Evolutionary conservation across 2,329 filamentous ascomycete genomes (phyloP), one percentile per base, ranked within the genome.

Genomic region (Penicillium olsonii): DNA sequence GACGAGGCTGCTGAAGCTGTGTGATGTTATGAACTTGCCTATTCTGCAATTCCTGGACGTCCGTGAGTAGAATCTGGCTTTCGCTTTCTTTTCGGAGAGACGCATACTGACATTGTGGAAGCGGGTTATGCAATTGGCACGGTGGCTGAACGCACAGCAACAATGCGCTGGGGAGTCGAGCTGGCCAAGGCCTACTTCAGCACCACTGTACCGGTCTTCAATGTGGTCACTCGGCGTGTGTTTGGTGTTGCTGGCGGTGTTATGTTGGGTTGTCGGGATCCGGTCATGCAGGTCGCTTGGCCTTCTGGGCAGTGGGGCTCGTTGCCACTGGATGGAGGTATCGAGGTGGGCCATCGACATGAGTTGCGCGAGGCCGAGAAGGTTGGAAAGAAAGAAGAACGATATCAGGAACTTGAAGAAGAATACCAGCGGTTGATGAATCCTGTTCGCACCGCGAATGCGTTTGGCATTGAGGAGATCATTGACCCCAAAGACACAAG

Each of bases 161-260:
- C 83, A 0, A 87, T 86, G 84, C 75, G 82, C 43, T 83, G 83
- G 70, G 84, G 84, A 0, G 75, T 87, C 4, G 78, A 81, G 38
- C 75, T 86, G 1, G 82, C 79, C 5, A 80, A 80, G 47, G 75
- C 83, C 0, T 87, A 87, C 62, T 85, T 80, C 62, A 78, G 78
- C 18, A 85, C 82, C 0, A 85, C 82, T 0, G 80, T 78, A 45
- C 82, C 84, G 0, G 75, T 87, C 3, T 86, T 86, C 68, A 82
- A 73, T 47, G 80, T 87, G n/a, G 75, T 87, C 4, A 80, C 81
- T 1, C 73, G 84, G 5, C 78, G 82, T 40, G 80, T 78, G 1
- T 86, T 83, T 57, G 84, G 84, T 4, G 83, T 87, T 1, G 84
- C 84, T 1, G 84, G 84, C 0, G 83, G 82, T 0, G 70, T 86